phyloP scores from a whole-genome alignment of 257 asterid genomes.

The Nicotiana undulata region DNA sequence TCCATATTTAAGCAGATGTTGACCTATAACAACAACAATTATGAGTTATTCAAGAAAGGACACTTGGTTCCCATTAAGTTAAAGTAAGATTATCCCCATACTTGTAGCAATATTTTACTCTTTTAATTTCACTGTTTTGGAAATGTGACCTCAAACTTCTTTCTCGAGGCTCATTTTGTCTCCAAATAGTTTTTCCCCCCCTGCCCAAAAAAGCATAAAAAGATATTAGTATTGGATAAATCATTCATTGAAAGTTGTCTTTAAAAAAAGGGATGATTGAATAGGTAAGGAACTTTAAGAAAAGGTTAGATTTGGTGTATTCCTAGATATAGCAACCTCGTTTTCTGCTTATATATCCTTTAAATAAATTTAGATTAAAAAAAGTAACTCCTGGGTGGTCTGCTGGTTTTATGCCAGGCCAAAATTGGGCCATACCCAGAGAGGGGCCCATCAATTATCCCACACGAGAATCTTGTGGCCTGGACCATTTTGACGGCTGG shows the following conservation, averaged over 20 bases:
- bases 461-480: slow-evolving; percentile 41
- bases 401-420: neutral
- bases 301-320: slow-evolving; percentile 10
- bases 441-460: slow-evolving; percentile 15
- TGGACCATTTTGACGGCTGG: slow-evolving; percentile 53
- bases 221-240: no score
- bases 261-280: neutral
- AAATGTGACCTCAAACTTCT: no score
- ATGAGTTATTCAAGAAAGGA: neutral
- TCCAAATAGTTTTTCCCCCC: no score
- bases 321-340: slow-evolving; percentile 3
- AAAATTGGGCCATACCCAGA: neutral
- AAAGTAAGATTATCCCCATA: no score
- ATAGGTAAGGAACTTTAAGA: no score
- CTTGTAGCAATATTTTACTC: no score
- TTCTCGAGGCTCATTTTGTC: no score
- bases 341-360: slow-evolving; percentile 1
- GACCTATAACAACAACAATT: neutral
- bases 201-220: no score
- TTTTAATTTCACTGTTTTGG: no score
- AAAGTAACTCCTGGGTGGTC: neutral
- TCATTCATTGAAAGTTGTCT: no score
- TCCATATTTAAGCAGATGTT: neutral
- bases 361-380: neutral
- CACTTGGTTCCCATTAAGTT: neutral